A percentile compares a stretch with the other conserved stretches of the same genome.
phyloP scores from a whole-genome alignment of 2,329 filamentous ascomycete genomes.

The Trichoderma brevicompactum region DNA sequence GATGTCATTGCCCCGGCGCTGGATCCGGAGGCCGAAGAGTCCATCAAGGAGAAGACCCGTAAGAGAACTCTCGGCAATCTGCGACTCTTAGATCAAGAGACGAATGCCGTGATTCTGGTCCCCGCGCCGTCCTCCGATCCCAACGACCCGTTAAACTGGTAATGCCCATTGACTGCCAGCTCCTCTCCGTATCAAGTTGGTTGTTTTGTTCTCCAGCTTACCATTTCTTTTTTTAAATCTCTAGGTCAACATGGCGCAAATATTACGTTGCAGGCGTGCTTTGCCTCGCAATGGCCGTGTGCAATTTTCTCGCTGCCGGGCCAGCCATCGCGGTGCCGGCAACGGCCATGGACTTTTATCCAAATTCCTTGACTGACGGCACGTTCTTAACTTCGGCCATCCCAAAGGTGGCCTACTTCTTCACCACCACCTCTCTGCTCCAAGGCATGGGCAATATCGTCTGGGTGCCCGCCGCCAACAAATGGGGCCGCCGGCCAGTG shows the following conservation, averaged over 20 bases:
- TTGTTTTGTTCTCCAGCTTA: slow-evolving; percentile 11
- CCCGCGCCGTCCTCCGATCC: slow-evolving; percentile 56
- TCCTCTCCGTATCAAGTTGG: neutral
- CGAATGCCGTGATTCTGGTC: slow-evolving; percentile 55
- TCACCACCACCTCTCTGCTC: slow-evolving; percentile 54
- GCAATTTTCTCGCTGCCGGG: slow-evolving; percentile 61
- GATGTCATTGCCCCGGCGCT: slow-evolving; percentile 25
- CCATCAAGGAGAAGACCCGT: slow-evolving; percentile 26
- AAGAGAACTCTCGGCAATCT: slow-evolving; percentile 47
- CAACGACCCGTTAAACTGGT: slow-evolving; percentile 60
- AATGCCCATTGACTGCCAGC: slow-evolving; percentile 36
- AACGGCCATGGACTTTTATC: slow-evolving; percentile 54
- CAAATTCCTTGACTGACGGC: slow-evolving; percentile 38
- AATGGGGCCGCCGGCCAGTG: slow-evolving; percentile 50
- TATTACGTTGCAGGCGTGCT: slow-evolving; percentile 55
- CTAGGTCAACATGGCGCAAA: slow-evolving; percentile 52
- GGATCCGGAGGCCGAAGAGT: slow-evolving; percentile 26
- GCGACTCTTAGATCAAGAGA: slow-evolving; percentile 47
- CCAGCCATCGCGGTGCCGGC: slow-evolving; percentile 56
- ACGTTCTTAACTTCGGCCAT: slow-evolving; percentile 43
- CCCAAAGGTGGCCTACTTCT: slow-evolving; percentile 56
- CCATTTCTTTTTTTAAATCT: slow-evolving; percentile 23
- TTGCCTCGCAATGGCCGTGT: slow-evolving; percentile 58
- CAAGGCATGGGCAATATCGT: slow-evolving; percentile 54
- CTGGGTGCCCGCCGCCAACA: slow-evolving; percentile 53